These are phyloP conservation scores for Colletotrichum falcatum DNA, from an alignment of 2,329 filamentous ascomycete genomes.

Conservation along the genomic window DNA sequence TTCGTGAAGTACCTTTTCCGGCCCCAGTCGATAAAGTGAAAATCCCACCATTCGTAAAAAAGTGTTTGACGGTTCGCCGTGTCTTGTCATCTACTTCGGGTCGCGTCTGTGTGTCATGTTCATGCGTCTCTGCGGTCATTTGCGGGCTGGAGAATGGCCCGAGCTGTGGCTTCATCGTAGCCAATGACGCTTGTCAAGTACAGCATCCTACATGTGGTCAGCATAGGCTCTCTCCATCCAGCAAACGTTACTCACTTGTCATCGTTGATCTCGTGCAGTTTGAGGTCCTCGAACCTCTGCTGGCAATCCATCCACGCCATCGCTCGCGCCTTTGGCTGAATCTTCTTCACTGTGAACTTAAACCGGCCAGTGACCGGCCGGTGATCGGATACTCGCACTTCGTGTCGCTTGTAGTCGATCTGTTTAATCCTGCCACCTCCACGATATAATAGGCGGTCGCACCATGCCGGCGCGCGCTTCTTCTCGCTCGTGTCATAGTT, in stretches of 20 bases:
- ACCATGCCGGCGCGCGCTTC: constrained; percentile 94
- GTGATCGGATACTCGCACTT: constrained; percentile 92
- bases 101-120: constrained; percentile 8
- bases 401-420: constrained; percentile 87
- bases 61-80: neutral
- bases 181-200: constrained; percentile 41
- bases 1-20: constrained; percentile 31
- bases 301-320: constrained; percentile 79
- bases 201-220: constrained; percentile 31
- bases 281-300: constrained; percentile 79
- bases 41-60: constrained; percentile 22
- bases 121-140: constrained; percentile 28
- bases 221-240: neutral
- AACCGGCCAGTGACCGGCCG: constrained; percentile 90
- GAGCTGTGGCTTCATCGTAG: constrained; percentile 41
- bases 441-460: constrained; percentile 90
- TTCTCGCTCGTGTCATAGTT: constrained; percentile 96
- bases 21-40: constrained; percentile 16
- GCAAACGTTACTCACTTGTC: constrained; percentile 75
- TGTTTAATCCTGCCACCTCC: constrained; percentile 86
- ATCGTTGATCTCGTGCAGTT: constrained; percentile 74
- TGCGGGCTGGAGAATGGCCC: constrained; percentile 33
- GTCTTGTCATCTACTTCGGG: constrained; percentile 15
- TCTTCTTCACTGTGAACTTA: constrained; percentile 84
- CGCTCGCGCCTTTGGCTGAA: constrained; percentile 75